Base-by-base conservation (phyloP, 441 rosid species). In the Bocquillonia castaneifolia region DNA sequence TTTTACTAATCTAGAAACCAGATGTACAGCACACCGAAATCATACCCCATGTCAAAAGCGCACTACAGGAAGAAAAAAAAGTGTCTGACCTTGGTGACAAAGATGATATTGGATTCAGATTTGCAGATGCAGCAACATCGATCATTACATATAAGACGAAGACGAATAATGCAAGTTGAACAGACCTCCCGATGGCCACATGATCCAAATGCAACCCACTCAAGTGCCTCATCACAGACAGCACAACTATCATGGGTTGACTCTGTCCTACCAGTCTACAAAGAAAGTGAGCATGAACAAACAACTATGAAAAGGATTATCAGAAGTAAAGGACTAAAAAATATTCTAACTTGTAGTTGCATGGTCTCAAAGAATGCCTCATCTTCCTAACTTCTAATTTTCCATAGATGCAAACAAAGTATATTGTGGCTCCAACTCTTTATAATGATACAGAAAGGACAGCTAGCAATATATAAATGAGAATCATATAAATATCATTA, bases 171-270 rank as follows among this genome's bases (percentile, higher is more conserved):
- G 83, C 98, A 90, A 52, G 93, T 92, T 10, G 95, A 84, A 83
- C 96, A 90, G 20, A 90, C 91, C 34, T 92, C 96, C 15, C 87
- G 87, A 76, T 92, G 96, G 18, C 89, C 91, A 63, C 91, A 92
- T 0, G 89, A 71, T n/a, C 95, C 95, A 50, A 88, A 90, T 4
- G 95, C 96, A 69, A 88, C 93, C 96, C 98, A 92, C 73, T 92
- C 91, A 64, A 92, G 79, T 56, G 84, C 71, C 32, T 92, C 96
- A 18, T 96, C 96, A 69, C 96, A 90, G 15, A 92, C 98, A 51
- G 88, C 98, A 63, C 89, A 92, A 67, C 89, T 84, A 59, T 92
- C 98, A 77, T 90, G 96, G 95, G 86, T 92, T 63, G 40, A 55
- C 39, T 40, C 55, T 45, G 26, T 56, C 15, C 32, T 40, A 25